phyloP scores from a whole-genome alignment of 139 green algal genomes.

The Coelastrella sp. region DNA sequence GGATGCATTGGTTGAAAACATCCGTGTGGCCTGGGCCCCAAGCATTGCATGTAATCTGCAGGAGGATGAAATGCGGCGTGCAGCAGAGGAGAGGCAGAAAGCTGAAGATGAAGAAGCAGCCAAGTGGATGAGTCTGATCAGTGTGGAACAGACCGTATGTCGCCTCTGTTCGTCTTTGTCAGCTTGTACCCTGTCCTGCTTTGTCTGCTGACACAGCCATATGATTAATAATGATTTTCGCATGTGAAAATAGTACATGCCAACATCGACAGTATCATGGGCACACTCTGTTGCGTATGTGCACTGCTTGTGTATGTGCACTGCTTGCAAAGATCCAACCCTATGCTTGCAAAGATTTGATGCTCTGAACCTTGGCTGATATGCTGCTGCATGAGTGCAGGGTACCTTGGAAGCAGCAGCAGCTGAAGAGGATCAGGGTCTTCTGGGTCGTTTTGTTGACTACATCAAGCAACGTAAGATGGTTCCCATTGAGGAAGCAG shows the following conservation, averaged over 20 bases:
- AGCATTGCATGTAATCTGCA: conserved; percentile 34
- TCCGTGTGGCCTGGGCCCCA: too few relatives aligned
- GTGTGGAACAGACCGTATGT: conserved; percentile 72
- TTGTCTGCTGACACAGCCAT: too few relatives aligned
- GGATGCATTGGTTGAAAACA: too few relatives aligned
- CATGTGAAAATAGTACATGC: too few relatives aligned
- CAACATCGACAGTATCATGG: too few relatives aligned
- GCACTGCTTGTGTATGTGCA: too few relatives aligned
- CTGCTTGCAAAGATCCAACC: too few relatives aligned
- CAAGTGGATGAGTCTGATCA: conserved; percentile 86
- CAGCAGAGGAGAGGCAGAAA: conserved; percentile 66
- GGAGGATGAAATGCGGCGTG: conserved; percentile 74
- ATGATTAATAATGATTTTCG: too few relatives aligned
- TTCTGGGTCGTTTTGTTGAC: conserved; percentile 73
- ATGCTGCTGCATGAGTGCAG: not conserved
- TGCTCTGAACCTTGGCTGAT: too few relatives aligned
- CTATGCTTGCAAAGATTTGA: too few relatives aligned
- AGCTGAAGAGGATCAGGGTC: conserved; percentile 54
- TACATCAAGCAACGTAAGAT: conserved; percentile 83
- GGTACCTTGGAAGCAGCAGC: conserved; percentile 10
- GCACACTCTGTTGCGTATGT: too few relatives aligned
- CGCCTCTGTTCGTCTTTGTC: not conserved
- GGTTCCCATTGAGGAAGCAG: conserved; percentile 86
- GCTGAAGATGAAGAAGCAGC: conserved; percentile 81
- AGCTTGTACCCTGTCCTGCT: too few relatives aligned